phyloP scores from a whole-genome alignment of 345 rosid genomes.

The Anastatica hierochuntica region DNA sequence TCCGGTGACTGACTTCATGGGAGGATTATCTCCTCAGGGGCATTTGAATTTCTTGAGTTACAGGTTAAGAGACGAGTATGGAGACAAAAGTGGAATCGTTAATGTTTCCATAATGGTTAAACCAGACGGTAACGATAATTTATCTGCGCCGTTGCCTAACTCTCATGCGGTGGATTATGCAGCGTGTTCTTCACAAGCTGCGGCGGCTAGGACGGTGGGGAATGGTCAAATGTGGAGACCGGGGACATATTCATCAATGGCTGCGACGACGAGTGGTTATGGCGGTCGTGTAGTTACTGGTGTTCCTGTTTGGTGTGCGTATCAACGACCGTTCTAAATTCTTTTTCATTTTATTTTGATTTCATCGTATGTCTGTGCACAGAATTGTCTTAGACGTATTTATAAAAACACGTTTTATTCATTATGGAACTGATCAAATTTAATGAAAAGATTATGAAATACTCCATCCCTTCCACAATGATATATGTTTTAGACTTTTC shows the following conservation, averaged over 20 bases:
- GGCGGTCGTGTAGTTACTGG: conserved; percentile 34
- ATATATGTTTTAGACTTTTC: too few relatives aligned
- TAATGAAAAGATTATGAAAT: too few relatives aligned
- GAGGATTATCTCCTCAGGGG: conserved; percentile 37
- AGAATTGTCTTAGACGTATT: background rate
- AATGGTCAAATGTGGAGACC: conserved; percentile 19
- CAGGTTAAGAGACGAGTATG: conserved; percentile 39
- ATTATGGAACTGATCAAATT: too few relatives aligned
- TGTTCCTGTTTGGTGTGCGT: conserved; percentile 36
- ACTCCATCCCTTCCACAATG: too few relatives aligned
- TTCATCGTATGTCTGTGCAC: background rate
- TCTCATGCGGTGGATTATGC: conserved; percentile 1
- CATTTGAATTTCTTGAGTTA: conserved; percentile 62
- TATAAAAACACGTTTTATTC: too few relatives aligned
- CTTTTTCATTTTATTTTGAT: background rate
- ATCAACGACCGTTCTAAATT: conserved; percentile 5
- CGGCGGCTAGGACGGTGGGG: background rate
- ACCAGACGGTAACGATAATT: background rate
- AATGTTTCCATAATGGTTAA: conserved; percentile 53
- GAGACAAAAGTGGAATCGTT: conserved; percentile 44
- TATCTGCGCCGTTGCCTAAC: background rate
- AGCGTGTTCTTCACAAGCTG: conserved; percentile 13
- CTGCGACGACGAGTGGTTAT: background rate
- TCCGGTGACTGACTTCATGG: conserved; percentile 51
- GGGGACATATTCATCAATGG: conserved; percentile 8